Base-by-base conservation (phyloP, 495 filamentous ascomycete species). In the Aspergillus biplanus region DNA sequence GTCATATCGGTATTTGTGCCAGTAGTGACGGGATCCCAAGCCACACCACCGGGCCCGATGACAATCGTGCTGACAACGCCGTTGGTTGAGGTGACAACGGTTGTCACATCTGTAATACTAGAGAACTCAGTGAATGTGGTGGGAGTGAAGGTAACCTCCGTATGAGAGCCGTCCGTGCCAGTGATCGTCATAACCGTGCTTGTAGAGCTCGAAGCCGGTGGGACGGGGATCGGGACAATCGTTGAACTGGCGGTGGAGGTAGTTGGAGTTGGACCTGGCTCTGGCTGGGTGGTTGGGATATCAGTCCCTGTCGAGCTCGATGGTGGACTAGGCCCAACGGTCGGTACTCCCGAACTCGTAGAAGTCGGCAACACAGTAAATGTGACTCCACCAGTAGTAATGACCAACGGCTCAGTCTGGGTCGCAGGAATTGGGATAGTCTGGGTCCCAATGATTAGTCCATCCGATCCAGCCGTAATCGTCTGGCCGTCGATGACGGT, bases 51-150 rank as follows among this genome's bases (percentile, higher is more conserved):
- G 5, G 47, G 47, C 47, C 47, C 47, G 27, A 50, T 18, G n/a
- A 50, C 47, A 18, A 50, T 18, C n/a, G 47, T 50, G 47, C n/a
- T 18, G 47, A 27, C 27, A 18, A 50, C 47, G n/a, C 47, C 47
- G 27, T 31, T 27, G 47, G 27, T 27, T 50, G 18, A n/a, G 4
- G 16, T 50, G 27, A 18, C 27, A 9, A 50, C 16, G 9, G 47
- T 50, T 2, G 6, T 50, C 6, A 18, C 27, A 21, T n/a, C 27
- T 11, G n/a, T 18, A 0, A 50, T n/a, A n/a, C 47, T 21, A 1
- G 47, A 21, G 27, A 21, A 50, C 27, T 50, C n/a, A 1, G 11
- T 50, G 1, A 50, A 18, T n/a, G 47, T 50, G 6, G 47, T 50
- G 1, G 47, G 47, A 6, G 47, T 50, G 47, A 50, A 50, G 7